Base-by-base conservation (phyloP, 1,139 yeast genomes). In the Hyphopichia buzzinii region DNA sequence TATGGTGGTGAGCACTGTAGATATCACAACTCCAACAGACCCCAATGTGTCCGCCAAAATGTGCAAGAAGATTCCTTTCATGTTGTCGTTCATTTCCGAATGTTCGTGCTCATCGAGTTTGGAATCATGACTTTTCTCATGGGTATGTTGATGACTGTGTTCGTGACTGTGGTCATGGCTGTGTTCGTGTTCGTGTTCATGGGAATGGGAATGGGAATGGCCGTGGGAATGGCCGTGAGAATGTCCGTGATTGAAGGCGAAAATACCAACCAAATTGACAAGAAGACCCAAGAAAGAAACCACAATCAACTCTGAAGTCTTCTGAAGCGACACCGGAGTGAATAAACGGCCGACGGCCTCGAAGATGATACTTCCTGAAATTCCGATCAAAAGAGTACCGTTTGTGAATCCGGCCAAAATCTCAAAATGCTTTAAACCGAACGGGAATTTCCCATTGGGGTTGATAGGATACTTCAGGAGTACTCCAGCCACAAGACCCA, bases 41-140 rank as follows among this genome's bases (percentile, higher is more conserved):
- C 99, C 98, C 24, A 94, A 67, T 0, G 98, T 92, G 52, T 92
- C 99, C 0, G 99, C 98, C 32, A 92, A 60, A 30, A 92, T 86
- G 50, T 92, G 99, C 30, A 92, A 66, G 49, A 92, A 92, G 8
- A 92, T 88, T 16, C 99, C 99, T 43, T 82, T 81, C 95, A 92
- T 87, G 56, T 92, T 92, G 51, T 90, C 96, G 54, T 86, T 86
- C 67, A 64, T 62, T 26, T 52, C 56, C 11, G 38, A 46, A 25
- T 43, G 49, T 24, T 15, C 15, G n/a, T 10, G n/a, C 2, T 26
- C 35, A 10, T 14, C 21, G 4, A 7, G 13, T 4, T 17, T 4
- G 11, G 35, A 33, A 35, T 55, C 54, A 32, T 58, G 58, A n/a
- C 43, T 27, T 34, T 49, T 45, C 3, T 32, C 29, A 19, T 41